These are phyloP conservation scores for Cruciata laevipes DNA, from an alignment of 257 asterid genomes.

Conservation along the genomic window DNA sequence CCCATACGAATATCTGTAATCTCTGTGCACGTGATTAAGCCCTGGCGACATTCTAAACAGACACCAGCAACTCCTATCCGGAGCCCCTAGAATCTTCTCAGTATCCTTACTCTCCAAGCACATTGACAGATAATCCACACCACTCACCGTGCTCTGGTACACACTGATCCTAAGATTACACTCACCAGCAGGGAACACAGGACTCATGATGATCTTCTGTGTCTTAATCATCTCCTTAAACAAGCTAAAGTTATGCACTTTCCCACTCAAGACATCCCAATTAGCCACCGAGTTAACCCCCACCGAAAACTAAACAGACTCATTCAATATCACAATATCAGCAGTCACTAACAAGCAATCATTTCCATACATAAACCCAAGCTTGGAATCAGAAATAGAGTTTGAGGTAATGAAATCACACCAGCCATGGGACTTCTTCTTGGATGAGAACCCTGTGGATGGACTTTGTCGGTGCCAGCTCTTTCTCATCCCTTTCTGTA, in stretches of 20 bases:
- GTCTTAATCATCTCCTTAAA: slow-evolving; percentile 97
- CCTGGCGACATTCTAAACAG: slow-evolving; percentile 97
- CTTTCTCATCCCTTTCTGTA: too few relatives aligned
- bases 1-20: slow-evolving; percentile 93
- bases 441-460: slow-evolving; percentile 85
- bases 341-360: slow-evolving; percentile 82
- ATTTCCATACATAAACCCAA: slow-evolving; percentile 59
- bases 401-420: slow-evolving; percentile 85
- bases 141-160: too few relatives aligned
- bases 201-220: too few relatives aligned
- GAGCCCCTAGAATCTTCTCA: slow-evolving; percentile 53
- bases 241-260: slow-evolving; percentile 83
- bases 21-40: slow-evolving; percentile 79
- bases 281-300: slow-evolving; percentile 54
- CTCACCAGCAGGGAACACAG: too few relatives aligned
- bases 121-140: too few relatives aligned
- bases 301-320: slow-evolving; percentile 63
- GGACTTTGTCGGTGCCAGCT: slow-evolving; percentile 63
- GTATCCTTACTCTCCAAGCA: too few relatives aligned
- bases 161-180: too few relatives aligned
- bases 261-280: slow-evolving; percentile 91
- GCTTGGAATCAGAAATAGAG: slow-evolving; percentile 73
- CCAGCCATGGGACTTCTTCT: slow-evolving; percentile 99
- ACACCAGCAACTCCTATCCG: slow-evolving; percentile 99
- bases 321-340: slow-evolving; percentile 83